Conservation (phyloP, 805 yeast genomes). For the Tetrapisispora namnaoensis region DNA sequence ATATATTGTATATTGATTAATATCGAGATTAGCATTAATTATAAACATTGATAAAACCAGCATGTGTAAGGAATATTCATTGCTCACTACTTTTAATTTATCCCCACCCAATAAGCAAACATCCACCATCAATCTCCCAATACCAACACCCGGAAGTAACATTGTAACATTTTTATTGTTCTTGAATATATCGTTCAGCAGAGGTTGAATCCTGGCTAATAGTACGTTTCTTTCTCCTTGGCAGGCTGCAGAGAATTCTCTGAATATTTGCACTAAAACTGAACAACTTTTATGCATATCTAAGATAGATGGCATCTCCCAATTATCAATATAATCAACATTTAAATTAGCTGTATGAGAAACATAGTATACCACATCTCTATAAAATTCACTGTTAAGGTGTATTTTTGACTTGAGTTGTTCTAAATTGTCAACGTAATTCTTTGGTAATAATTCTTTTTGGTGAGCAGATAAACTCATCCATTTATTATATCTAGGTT, state of each 20-base stretch:
- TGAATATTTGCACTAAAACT: slow-evolving; percentile 39
- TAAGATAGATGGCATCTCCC: slow-evolving; percentile 4
- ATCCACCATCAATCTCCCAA: slow-evolving; percentile 46
- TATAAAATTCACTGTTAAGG: slow-evolving; percentile 5
- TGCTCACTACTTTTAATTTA: slow-evolving; percentile 48
- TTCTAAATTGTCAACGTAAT: slow-evolving; percentile 36
- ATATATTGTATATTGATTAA: slow-evolving; percentile 33
- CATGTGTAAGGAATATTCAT: slow-evolving; percentile 54
- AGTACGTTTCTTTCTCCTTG: slow-evolving; percentile 31
- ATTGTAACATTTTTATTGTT: slow-evolving; percentile 33
- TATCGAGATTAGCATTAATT: slow-evolving; percentile 35
- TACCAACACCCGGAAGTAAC: slow-evolving; percentile 50
- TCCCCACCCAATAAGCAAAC: slow-evolving; percentile 30
- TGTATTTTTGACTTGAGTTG: slow-evolving; percentile 27
- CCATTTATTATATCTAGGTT: slow-evolving; percentile 28
- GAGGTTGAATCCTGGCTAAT: slow-evolving; percentile 18
- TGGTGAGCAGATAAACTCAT: slow-evolving; percentile 32
- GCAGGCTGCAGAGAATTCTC: slow-evolving; percentile 51
- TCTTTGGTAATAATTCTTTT: slow-evolving; percentile 31
- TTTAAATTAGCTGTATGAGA: not conserved
- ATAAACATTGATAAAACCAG: slow-evolving; percentile 42
- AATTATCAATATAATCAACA: not conserved
- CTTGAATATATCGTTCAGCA: slow-evolving; percentile 17
- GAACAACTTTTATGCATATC: slow-evolving; percentile 42
- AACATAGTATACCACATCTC: not conserved